Evolutionary conservation across 257 asterid genomes (phyloP).

Genomic region (Nicotiana sylvestris): DNA sequence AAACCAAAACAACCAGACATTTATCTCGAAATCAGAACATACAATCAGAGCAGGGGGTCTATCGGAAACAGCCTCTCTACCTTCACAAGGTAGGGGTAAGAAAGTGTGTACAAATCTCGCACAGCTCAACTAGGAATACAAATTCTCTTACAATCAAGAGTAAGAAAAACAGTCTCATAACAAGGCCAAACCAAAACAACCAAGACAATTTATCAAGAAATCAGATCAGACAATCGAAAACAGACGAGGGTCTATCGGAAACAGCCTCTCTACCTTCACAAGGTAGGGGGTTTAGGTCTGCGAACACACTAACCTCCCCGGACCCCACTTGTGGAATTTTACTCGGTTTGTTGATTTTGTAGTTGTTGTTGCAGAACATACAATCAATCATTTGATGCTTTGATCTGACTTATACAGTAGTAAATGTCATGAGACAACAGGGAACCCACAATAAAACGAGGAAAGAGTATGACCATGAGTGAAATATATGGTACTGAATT

Average conservation of each 20-base stretch:
- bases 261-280: no score
- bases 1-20: background rate
- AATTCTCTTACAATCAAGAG: background rate
- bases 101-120: background rate
- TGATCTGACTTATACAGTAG: background rate
- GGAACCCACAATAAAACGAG: background rate
- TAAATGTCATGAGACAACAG: background rate
- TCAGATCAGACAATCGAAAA: background rate
- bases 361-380: background rate
- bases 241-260: no score
- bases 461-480: background rate
- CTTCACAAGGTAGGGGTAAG: background rate
- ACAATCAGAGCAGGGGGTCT: background rate
- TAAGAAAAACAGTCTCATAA: background rate
- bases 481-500: background rate
- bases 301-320: no score
- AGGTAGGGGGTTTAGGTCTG: no score
- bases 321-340: no score
- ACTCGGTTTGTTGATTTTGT: no score
- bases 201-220: background rate
- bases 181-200: background rate
- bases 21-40: background rate
- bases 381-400: background rate
- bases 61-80: no score
- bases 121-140: background rate